A percentile compares a stretch with the other conserved stretches of the same genome.
phyloP scores from a whole-genome alignment of 495 filamentous ascomycete genomes.

The Chaetomium fimeti region DNA sequence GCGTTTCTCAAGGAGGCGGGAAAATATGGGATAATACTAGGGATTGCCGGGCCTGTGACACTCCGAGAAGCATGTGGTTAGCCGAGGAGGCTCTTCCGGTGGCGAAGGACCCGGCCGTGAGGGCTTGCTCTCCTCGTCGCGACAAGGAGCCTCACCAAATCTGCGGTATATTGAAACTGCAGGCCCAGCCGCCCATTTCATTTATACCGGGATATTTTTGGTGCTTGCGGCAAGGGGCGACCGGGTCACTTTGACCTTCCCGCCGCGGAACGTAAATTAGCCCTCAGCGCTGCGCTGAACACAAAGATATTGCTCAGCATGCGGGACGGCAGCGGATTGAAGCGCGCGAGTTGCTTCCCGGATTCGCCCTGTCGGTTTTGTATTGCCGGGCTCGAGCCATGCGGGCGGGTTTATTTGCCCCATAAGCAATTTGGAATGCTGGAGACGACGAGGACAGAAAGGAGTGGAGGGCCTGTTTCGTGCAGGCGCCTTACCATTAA shows the following conservation, averaged over 20 bases:
- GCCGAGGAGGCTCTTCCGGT: background rate
- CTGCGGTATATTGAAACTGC: background rate
- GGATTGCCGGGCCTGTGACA: background rate
- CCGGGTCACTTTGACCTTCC: background rate
- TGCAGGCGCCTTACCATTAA: background rate
- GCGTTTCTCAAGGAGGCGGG: background rate
- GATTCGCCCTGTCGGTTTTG: background rate
- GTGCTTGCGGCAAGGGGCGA: background rate
- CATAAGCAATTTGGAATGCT: conserved; percentile 1
- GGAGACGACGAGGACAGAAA: background rate
- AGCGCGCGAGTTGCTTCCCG: background rate
- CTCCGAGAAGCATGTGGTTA: background rate
- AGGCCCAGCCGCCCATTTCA: conserved; percentile 8
- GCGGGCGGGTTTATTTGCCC: background rate
- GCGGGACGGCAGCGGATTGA: background rate
- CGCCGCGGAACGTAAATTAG: conserved; percentile 4
- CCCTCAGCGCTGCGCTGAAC: background rate
- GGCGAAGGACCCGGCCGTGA: conserved; percentile 10
- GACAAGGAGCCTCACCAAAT: conserved; percentile 7
- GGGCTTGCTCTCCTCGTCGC: background rate
- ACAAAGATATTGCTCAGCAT: conserved; percentile 1
- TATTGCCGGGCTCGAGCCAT: background rate
- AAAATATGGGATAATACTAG: background rate
- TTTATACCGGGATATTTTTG: conserved; percentile 14
- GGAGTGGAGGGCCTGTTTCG: background rate